Percentiles rank a stretch among this genome's conserved stretches.
Conservation (phyloP, 2,329 filamentous ascomycete species). For the Scedosporium minutisporum region DNA sequence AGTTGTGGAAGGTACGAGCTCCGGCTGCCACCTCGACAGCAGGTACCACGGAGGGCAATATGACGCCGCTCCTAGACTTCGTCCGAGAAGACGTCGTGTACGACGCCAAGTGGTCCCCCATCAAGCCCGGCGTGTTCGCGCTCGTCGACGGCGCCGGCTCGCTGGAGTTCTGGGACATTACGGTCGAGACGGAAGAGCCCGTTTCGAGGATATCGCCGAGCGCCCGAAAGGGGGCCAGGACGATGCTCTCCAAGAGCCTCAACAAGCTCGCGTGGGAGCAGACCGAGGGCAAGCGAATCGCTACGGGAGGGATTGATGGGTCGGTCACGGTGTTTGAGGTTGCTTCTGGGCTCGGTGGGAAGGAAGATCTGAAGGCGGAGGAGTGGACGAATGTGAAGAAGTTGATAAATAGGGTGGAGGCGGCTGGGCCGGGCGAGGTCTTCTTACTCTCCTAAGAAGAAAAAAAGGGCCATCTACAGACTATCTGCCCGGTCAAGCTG, state of each 20-base stretch:
- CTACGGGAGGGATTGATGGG: constrained; percentile 86
- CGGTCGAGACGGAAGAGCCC: constrained; percentile 84
- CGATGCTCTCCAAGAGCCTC: constrained; percentile 71
- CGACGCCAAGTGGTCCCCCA: constrained; percentile 88
- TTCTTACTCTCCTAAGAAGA: constrained; percentile 13
- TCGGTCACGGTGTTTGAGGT: constrained; percentile 91
- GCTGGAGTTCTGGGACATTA: constrained; percentile 92
- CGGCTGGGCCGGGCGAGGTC: constrained; percentile 40
- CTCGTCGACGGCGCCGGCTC: constrained; percentile 88
- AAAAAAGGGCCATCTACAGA: not conserved
- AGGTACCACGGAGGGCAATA: constrained; percentile 31
- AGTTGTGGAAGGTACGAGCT: constrained; percentile 87
- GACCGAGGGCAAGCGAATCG: constrained; percentile 75
- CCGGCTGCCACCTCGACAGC: constrained; percentile 62
- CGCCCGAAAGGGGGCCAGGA: constrained; percentile 51
- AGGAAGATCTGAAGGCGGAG: constrained; percentile 71
- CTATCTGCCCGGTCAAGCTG: too few species aligned
- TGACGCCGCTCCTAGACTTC: constrained; percentile 77
- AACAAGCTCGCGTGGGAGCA: constrained; percentile 95
- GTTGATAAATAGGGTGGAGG: constrained; percentile 67
- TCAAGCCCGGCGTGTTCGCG: constrained; percentile 89
- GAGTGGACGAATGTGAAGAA: constrained; percentile 94
- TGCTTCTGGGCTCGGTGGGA: constrained; percentile 69
- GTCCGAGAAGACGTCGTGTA: constrained; percentile 94
- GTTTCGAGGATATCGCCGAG: constrained; percentile 71